Evolutionary conservation across 345 rosid genomes (phyloP), one percentile per base, ranked within the genome.

Genomic region (Pistacia atlantica): DNA sequence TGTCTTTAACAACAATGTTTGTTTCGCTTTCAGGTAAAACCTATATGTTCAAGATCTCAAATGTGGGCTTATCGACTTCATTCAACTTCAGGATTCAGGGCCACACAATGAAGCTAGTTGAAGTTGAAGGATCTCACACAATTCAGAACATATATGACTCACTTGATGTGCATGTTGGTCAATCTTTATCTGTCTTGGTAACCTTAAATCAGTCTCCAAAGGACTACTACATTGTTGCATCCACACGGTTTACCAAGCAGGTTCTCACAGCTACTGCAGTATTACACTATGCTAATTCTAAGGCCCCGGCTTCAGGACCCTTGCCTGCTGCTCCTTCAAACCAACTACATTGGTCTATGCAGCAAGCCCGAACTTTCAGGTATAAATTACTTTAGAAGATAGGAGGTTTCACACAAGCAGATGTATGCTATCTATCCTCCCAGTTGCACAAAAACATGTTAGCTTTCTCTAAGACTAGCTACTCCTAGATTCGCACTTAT

Each of bases 101-200:
- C 58, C 98, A 95, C 38, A 72, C 57, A 4, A 81, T 95, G 94
- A 89, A 88, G 89, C 65, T 95, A 77, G 90, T 91, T 48, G 98
- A 95, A 88, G 95, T 93, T 57, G 98, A 95, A 85, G 98, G 98
- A 54, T 90, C 94, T 77, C 97, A 95, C 62, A 88, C 89, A 0
- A 7, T 93, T 38, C 98, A 93, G 85, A 87, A 86, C 65, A 76
- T 78, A 2, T 95, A 95, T 5, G 92, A 91, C 59, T 90, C 97
- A n/a, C 93, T 95, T 73, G 97, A 95, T 13, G 82, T 95, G 31
- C 98, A 95, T 73, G 91, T 88, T 65, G 98, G 98, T 31, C 98
- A 95, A 85, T 95, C 97, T 55, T n/a, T 87, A 12, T 58, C 97
- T 12, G 87, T 95, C 76, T 79, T 95, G 31, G 94, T 93, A 7